Evolutionary conservation across 805 yeast species (phyloP).

Genomic region (Ogataea pini): DNA sequence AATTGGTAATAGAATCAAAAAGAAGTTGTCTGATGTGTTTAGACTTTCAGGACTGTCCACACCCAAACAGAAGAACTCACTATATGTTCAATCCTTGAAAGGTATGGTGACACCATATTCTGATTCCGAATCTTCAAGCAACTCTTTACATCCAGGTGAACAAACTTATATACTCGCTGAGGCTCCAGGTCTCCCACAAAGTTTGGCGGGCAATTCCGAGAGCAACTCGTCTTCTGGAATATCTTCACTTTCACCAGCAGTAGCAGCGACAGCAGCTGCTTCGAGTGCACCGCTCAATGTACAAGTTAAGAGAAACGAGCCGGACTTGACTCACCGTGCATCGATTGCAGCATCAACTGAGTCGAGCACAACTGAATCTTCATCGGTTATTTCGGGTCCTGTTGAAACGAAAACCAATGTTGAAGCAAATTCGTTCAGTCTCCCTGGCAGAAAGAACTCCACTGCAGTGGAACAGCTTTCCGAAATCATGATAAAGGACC

Average conservation of each 20-base stretch:
- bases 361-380: slow-evolving; percentile 36
- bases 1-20: slow-evolving; percentile 65
- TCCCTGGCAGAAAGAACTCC: slow-evolving; percentile 16
- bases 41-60: slow-evolving; percentile 20
- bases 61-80: slow-evolving; percentile 17
- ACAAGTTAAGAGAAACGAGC: slow-evolving; percentile 1
- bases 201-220: slow-evolving; percentile 1
- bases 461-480: slow-evolving; percentile 25
- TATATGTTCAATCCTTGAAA: slow-evolving; percentile 21
- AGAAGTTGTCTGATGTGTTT: slow-evolving; percentile 47
- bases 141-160: slow-evolving; percentile 10
- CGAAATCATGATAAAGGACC: slow-evolving; percentile 21
- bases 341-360: slow-evolving; percentile 27
- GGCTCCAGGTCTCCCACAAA: slow-evolving; percentile 14
- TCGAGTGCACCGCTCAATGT: slow-evolving; percentile 2
- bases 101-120: slow-evolving; percentile 15
- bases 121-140: slow-evolving; percentile 19
- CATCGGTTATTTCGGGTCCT: slow-evolving; percentile 30
- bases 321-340: slow-evolving; percentile 11
- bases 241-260: slow-evolving; percentile 1
- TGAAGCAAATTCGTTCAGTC: slow-evolving; percentile 21
- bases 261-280: not conserved
- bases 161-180: slow-evolving; percentile 19
- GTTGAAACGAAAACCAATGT: slow-evolving; percentile 27
- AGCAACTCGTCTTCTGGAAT: slow-evolving; percentile 1